Evolutionary conservation across 1,284 basidiomycete species (phyloP).

Genomic region (Leccinum pseudoinsigne): DNA sequence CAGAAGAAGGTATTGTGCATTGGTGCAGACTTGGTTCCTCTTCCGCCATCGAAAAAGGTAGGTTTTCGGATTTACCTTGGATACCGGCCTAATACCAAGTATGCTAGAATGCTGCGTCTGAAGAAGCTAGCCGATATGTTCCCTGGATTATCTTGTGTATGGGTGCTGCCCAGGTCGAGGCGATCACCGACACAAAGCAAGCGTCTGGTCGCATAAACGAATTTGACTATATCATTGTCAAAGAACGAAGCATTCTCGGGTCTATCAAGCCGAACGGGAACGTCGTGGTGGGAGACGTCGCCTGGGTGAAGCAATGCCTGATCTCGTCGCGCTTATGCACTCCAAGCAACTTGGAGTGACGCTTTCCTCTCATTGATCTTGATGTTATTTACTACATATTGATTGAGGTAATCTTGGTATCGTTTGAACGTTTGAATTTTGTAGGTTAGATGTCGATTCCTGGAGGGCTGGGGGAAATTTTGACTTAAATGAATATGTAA

Average conservation of each 20-base stretch:
- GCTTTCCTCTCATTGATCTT: background rate
- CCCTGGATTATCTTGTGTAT: constrained; percentile 69
- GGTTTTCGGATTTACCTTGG: constrained; percentile 1
- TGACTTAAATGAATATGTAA: background rate
- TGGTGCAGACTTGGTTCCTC: constrained; percentile 54
- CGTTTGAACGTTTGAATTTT: background rate
- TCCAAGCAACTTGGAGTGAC: constrained; percentile 16
- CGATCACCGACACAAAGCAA: constrained; percentile 41
- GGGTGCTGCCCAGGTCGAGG: constrained; percentile 70
- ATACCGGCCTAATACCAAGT: constrained; percentile 3
- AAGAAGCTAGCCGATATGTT: constrained; percentile 37
- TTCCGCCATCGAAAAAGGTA: constrained; percentile 37
- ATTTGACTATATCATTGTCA: constrained; percentile 69
- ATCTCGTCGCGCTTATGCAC: constrained; percentile 40
- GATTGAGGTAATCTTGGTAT: constrained; percentile 2
- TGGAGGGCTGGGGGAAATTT: background rate
- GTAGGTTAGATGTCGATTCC: background rate
- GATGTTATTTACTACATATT: constrained; percentile 11
- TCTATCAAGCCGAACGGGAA: constrained; percentile 29
- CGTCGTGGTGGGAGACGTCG: constrained; percentile 47
- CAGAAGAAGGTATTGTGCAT: constrained; percentile 56
- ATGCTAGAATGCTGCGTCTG: constrained; percentile 19
- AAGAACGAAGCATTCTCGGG: constrained; percentile 41
- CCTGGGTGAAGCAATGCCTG: constrained; percentile 84
- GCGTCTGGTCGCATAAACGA: constrained; percentile 34